phyloP scores from a whole-genome alignment of 805 yeast species.

The Lachancea waltii region DNA sequence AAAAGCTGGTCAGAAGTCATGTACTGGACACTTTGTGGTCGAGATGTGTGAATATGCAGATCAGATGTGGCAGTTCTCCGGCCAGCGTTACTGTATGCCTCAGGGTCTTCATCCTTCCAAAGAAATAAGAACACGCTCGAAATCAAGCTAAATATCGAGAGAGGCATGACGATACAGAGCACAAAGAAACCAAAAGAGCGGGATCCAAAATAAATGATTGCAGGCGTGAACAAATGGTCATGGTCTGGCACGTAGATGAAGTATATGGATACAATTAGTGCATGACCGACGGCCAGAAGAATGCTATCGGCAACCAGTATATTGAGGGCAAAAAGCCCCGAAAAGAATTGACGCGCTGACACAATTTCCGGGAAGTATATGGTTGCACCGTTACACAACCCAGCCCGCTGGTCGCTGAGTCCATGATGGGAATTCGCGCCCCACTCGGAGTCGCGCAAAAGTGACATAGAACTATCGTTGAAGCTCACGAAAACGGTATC shows the following conservation, averaged over 20 bases:
- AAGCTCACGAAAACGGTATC: slow-evolving; percentile 11
- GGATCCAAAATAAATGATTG: slow-evolving; percentile 32
- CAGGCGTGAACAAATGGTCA: slow-evolving; percentile 26
- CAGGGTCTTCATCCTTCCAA: slow-evolving; percentile 20
- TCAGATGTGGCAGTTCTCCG: slow-evolving; percentile 3
- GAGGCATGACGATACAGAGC: slow-evolving; percentile 30
- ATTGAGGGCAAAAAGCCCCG: slow-evolving; percentile 11
- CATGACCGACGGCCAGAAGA: slow-evolving; percentile 29
- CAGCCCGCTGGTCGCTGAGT: neutral
- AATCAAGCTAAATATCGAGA: slow-evolving; percentile 20
- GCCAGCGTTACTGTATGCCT: slow-evolving; percentile 6
- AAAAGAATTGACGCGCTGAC: slow-evolving; percentile 10
- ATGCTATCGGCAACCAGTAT: slow-evolving; percentile 17
- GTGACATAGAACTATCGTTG: slow-evolving; percentile 13
- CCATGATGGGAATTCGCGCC: neutral
- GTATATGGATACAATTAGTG: slow-evolving; percentile 34
- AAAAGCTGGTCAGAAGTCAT: slow-evolving; percentile 9
- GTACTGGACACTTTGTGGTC: slow-evolving; percentile 8
- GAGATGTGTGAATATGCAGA: slow-evolving; percentile 5
- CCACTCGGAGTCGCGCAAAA: slow-evolving; percentile 10
- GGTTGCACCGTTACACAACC: slow-evolving; percentile 1
- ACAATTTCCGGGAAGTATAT: slow-evolving; percentile 12
- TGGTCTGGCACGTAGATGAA: slow-evolving; percentile 37
- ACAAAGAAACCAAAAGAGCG: slow-evolving; percentile 28
- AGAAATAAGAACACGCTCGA: slow-evolving; percentile 17